Evolutionary conservation across 345 rosid species (phyloP).

Genomic region (Acer campestre): DNA sequence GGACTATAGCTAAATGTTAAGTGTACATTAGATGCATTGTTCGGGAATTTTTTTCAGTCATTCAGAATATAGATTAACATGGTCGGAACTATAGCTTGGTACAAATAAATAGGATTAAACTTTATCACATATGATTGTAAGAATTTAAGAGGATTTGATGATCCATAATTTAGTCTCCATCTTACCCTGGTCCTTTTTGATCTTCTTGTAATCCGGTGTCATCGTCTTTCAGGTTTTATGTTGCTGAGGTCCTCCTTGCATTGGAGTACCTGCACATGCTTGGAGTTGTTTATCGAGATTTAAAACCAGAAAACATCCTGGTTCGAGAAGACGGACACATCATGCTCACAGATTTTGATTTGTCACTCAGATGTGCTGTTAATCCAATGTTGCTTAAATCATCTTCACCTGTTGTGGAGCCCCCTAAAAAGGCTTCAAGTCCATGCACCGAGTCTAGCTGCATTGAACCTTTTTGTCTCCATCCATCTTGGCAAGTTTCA

Average conservation of each 20-base stretch:
- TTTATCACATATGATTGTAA: neutral
- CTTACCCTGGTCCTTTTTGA: neutral
- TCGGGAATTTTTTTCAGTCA: no score
- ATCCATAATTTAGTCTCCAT: neutral
- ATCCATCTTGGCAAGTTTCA: constrained; percentile 75
- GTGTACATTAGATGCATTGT: no score
- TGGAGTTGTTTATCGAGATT: constrained; percentile 79
- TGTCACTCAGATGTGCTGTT: constrained; percentile 64
- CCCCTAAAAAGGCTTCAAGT: constrained; percentile 54
- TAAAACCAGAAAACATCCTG: constrained; percentile 79
- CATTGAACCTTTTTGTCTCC: constrained; percentile 78
- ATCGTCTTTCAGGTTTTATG: constrained; percentile 60
- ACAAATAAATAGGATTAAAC: no score
- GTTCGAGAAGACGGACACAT: constrained; percentile 88
- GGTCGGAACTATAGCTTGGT: no score
- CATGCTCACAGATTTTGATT: constrained; percentile 83
- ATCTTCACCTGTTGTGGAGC: constrained; percentile 44
- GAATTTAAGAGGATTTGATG: neutral
- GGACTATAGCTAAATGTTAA: no score
- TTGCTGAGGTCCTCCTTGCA: constrained; percentile 78
- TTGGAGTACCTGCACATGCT: constrained; percentile 85
- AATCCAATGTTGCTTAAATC: constrained; percentile 51
- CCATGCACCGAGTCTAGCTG: constrained; percentile 75
- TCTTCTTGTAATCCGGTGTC: constrained; percentile 12
- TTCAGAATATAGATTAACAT: no score